phyloP scores from a whole-genome alignment of 129 eudicot species.

The Centrapalus pauciflorus region DNA sequence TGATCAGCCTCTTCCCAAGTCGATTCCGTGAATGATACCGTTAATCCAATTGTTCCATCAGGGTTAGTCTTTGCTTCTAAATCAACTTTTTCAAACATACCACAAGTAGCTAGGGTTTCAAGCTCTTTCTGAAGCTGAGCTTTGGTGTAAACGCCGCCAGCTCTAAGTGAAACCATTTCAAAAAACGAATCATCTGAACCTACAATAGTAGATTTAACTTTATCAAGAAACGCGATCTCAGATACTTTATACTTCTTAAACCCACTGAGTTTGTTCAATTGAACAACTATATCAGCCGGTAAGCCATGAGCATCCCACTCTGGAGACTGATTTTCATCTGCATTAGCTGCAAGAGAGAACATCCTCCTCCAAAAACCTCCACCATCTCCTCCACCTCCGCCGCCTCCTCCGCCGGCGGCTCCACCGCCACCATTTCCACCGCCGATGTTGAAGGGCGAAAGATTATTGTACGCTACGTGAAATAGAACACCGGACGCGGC shows the following conservation, averaged over 20 bases:
- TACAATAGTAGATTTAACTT: conserved; percentile 16
- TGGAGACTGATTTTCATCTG: conserved; percentile 53
- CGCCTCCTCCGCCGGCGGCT: conserved; percentile 31
- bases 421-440: conserved; percentile 34
- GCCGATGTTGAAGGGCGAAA: conserved; percentile 3
- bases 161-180: conserved; percentile 68
- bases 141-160: conserved; percentile 70
- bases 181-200: conserved; percentile 71
- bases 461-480: conserved; percentile 25
- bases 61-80: conserved; percentile 69
- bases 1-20: conserved; percentile 68
- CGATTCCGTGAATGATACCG: conserved; percentile 48
- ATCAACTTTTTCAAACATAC: conserved; percentile 87
- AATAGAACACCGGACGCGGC: conserved; percentile 33
- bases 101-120: conserved; percentile 68
- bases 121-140: conserved; percentile 85
- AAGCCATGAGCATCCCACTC: conserved; percentile 79
- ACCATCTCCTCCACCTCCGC: conserved; percentile 47
- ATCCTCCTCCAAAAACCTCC: conserved; percentile 65
- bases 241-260: conserved; percentile 73
- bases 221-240: conserved; percentile 54
- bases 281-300: conserved; percentile 57
- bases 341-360: conserved; percentile 42
- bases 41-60: conserved; percentile 60
- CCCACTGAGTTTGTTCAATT: conserved; percentile 56